Evolutionary conservation across 176 grass and related monocot species (phyloP).

Genomic region (Hordeum marinum): DNA sequence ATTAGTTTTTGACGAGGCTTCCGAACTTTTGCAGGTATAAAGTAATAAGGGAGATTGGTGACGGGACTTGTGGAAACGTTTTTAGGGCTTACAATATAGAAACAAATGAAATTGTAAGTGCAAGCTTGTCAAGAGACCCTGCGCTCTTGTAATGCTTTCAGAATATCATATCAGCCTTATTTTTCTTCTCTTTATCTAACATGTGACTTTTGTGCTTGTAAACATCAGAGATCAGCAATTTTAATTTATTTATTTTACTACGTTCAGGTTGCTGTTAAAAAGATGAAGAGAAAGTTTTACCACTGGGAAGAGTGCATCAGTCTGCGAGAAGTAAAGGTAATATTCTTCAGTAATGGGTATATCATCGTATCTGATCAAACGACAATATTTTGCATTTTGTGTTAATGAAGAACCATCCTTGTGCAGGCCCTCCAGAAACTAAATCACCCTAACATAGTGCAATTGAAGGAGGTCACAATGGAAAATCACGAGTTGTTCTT

Average conservation of each 20-base stretch:
- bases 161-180: background rate
- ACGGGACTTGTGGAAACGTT: constrained; percentile 90
- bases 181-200: background rate
- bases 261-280: constrained; percentile 90
- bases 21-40: constrained; percentile 55
- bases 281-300: constrained; percentile 93
- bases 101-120: constrained; percentile 84
- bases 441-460: constrained; percentile 77
- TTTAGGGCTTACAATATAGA: constrained; percentile 72
- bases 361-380: background rate
- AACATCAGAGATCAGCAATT: background rate
- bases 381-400: background rate
- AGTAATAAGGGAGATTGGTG: constrained; percentile 76
- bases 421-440: constrained; percentile 73
- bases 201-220: background rate
- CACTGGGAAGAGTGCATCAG: constrained; percentile 72
- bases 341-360: background rate
- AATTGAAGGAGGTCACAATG: constrained; percentile 76
- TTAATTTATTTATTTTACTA: background rate
- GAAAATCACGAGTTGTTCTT: constrained; percentile 90
- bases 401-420: constrained; percentile 25
- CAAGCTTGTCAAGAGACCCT: background rate
- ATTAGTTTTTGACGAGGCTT: background rate
- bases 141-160: background rate
- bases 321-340: constrained; percentile 85